Evolutionary conservation across 2,329 filamentous ascomycete genomes (phyloP).

Genomic region (Fusarium penzigii): DNA sequence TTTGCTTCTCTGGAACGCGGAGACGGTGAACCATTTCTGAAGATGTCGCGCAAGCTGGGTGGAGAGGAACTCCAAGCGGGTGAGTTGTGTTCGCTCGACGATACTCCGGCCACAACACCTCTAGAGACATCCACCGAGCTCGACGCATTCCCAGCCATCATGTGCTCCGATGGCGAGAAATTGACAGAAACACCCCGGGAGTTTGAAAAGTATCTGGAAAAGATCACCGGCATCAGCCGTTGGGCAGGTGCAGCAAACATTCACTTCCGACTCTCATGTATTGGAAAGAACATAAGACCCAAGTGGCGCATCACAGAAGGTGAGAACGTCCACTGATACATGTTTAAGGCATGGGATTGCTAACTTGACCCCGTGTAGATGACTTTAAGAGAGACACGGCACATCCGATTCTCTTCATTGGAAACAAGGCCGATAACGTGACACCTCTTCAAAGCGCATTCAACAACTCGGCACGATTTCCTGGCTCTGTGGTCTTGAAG

Average conservation of each 20-base stretch:
- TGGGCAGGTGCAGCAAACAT: constrained; percentile 46
- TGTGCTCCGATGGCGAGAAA: constrained; percentile 45
- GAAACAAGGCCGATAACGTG: constrained; percentile 48
- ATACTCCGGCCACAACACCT: constrained; percentile 31
- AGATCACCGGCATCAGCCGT: constrained; percentile 39
- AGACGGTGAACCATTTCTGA: constrained; percentile 47
- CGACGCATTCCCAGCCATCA: constrained; percentile 47
- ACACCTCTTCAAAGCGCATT: constrained; percentile 48
- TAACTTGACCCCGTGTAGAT: constrained; percentile 15
- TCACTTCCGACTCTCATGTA: constrained; percentile 41
- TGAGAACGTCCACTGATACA: constrained; percentile 8
- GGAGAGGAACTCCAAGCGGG: constrained; percentile 8
- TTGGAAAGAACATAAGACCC: constrained; percentile 39
- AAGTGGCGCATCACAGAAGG: constrained; percentile 41
- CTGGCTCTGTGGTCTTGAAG: constrained; percentile 46
- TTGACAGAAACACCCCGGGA: constrained; percentile 34
- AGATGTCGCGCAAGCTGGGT: constrained; percentile 26
- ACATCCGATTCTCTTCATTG: constrained; percentile 48
- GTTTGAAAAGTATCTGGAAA: constrained; percentile 36
- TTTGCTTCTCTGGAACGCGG: constrained; percentile 45
- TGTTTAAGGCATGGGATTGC: not conserved
- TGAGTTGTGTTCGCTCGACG: constrained; percentile 24
- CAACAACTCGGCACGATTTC: constrained; percentile 47
- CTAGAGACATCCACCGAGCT: constrained; percentile 27
- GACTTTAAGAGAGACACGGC: constrained; percentile 38